Conservation (phyloP, 805 yeast genomes). For the Candida stauntonica region DNA sequence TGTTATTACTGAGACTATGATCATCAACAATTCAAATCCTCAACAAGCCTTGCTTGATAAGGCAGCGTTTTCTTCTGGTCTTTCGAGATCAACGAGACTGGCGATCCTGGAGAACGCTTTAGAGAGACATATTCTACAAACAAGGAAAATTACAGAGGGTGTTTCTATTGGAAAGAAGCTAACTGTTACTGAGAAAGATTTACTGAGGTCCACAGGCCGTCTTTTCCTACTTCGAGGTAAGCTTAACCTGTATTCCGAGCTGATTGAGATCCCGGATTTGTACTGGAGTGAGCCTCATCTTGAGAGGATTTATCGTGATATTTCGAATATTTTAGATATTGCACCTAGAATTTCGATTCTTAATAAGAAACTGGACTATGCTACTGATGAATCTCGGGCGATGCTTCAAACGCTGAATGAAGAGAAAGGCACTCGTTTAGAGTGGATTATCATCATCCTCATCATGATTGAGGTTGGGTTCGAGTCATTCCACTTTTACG, state of each 20-base stretch:
- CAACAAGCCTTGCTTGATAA: conserved; percentile 62
- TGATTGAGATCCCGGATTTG: conserved; percentile 87
- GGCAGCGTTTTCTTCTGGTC: conserved; percentile 85
- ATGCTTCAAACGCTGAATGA: conserved; percentile 72
- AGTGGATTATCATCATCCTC: conserved; percentile 82
- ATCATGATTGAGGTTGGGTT: conserved; percentile 83
- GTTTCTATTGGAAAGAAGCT: conserved; percentile 58
- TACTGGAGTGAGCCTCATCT: conserved; percentile 91
- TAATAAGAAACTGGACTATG: conserved; percentile 84
- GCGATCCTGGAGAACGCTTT: conserved; percentile 72
- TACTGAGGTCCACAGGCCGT: conserved; percentile 66
- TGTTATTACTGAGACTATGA: conserved; percentile 66
- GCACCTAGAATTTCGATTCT: conserved; percentile 71
- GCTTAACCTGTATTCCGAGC: conserved; percentile 78
- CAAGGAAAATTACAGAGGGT: conserved; percentile 60
- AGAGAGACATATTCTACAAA: conserved; percentile 61
- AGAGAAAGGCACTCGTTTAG: conserved; percentile 69
- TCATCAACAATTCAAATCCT: conserved; percentile 47
- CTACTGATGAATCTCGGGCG: conserved; percentile 83
- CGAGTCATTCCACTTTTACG: conserved; percentile 73
- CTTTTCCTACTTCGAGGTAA: conserved; percentile 75
- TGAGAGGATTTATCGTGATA: conserved; percentile 68
- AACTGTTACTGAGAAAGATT: conserved; percentile 53
- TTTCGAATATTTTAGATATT: conserved; percentile 71
- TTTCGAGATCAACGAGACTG: conserved; percentile 80